Evolutionary conservation across 2,329 filamentous ascomycete species (phyloP), one percentile per base, ranked within the genome.

Genomic region (Aspergillus brunneoviolaceus): DNA sequence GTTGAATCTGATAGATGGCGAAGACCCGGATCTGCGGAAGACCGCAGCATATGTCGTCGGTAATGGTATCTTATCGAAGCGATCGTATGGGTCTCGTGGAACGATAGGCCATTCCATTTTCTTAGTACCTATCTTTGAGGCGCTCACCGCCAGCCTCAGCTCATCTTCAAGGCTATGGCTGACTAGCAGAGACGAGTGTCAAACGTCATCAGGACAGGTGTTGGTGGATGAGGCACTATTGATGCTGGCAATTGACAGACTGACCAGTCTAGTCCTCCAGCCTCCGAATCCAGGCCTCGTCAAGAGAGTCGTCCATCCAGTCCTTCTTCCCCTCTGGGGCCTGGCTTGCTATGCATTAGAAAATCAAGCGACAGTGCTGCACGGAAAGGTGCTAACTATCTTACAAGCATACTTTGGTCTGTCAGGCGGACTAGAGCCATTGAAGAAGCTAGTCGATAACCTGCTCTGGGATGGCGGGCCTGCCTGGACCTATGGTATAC

Each of bases 201-300:
- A 42, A 23, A 50, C 51, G 12, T 42, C 53, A 10, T 25, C 62
- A 11, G 60, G 59, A 4, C 29, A 63, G 29, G 61, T 63, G 10
- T 5, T 76, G n/a, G 69, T 76, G 5, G 54, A 65, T 21, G 69
- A 71, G 29, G 42, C 62, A 12, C 65, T 67, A n/a, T 57, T 79
- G 19, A 39, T 65, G 1, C 53, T 74, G 23, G 72, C 75, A 5
- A 45, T 80, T 19, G 60, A 74, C 31, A 73, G 77, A 51, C 53
- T 80, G n/a, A 65, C 64, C 35, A 70, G 65, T 6, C 61, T 80
- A n/a, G 67, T 72, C 7, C 60, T 77, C 25, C 74, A 77, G 35
- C 77, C 79, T 63, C 77, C 77, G 16, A 79, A 79, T 57, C 77
- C 77, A 16, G 72, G 74, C 4, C 71, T 80, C 16, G 74, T 79